phyloP scores from a whole-genome alignment of 306 rosid species.

The Clitoria ternatea region DNA sequence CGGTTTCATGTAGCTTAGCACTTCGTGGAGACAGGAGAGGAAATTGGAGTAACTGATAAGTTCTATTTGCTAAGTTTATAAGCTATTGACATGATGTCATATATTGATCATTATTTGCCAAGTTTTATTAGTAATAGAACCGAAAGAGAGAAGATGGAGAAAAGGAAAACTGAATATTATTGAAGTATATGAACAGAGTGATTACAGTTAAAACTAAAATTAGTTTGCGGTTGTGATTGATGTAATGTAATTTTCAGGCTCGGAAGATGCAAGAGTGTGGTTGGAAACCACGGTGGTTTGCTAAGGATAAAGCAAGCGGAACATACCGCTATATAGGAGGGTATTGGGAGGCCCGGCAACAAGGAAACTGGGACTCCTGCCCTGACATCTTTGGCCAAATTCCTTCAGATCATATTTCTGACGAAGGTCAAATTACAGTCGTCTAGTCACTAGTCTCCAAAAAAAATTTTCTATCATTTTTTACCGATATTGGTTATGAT shows the following conservation, averaged over 20 bases:
- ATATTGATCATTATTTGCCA: not conserved
- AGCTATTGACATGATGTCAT: not conserved
- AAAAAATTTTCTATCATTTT: conserved; percentile 41
- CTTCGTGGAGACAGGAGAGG: not conserved
- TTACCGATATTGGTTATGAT: conserved; percentile 17
- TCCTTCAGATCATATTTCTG: conserved; percentile 63
- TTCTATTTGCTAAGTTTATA: too few relatives aligned
- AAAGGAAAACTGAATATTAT: too few relatives aligned
- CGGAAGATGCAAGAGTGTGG: conserved; percentile 97
- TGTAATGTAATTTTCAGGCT: conserved; percentile 50
- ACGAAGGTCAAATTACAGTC: conserved; percentile 34
- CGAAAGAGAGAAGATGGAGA: too few relatives aligned
- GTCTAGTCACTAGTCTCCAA: conserved; percentile 19
- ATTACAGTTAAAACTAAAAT: too few relatives aligned
- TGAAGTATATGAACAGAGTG: too few relatives aligned
- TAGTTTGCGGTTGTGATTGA: conserved; percentile 12
- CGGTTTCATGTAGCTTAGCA: not conserved
- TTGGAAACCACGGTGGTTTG: conserved; percentile 96
- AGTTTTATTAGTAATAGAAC: too few relatives aligned
- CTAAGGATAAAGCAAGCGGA: conserved; percentile 67
- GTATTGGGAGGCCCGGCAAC: conserved; percentile 88
- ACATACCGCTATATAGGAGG: conserved; percentile 79
- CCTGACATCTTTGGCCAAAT: conserved; percentile 93
- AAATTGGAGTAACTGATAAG: conserved; percentile 3
- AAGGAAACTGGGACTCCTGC: conserved; percentile 74